Evolutionary conservation across 345 rosid genomes (phyloP).

Genomic region (Boechera stricta): DNA sequence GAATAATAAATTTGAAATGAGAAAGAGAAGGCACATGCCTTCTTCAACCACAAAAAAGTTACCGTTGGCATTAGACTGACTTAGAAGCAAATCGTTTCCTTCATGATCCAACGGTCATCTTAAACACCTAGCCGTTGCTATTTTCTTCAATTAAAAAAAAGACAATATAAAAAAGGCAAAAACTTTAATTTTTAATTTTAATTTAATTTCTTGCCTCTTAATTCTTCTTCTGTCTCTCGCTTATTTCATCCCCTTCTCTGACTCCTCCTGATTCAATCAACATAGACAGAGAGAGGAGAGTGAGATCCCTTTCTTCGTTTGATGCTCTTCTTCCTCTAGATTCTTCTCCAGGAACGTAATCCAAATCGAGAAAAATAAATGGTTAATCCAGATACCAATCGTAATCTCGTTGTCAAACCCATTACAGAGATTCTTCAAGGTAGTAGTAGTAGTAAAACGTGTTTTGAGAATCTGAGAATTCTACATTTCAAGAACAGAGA

Average conservation of each 20-base stretch:
- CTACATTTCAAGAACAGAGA: not conserved
- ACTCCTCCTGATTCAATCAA: conserved; percentile 22
- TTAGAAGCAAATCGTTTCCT: conserved; percentile 42
- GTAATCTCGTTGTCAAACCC: conserved; percentile 46
- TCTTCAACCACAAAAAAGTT: conserved; percentile 35
- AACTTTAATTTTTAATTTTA: not conserved
- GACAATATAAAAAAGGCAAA: not conserved
- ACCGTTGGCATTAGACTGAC: conserved; percentile 41
- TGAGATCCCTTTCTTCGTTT: conserved; percentile 29
- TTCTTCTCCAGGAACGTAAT: not conserved
- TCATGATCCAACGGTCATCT: conserved; percentile 52
- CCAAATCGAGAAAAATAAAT: conserved; percentile 32
- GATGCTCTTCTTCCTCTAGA: conserved; percentile 19
- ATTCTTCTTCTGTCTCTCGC: conserved; percentile 21
- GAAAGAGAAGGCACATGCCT: conserved; percentile 7
- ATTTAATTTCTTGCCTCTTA: not conserved
- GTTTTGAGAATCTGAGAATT: conserved; percentile 23
- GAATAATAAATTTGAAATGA: not conserved
- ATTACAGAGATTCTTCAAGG: conserved; percentile 55
- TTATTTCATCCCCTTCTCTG: conserved; percentile 30
- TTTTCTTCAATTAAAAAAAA: conserved; percentile 11
- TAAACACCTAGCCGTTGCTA: conserved; percentile 47
- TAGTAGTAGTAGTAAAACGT: conserved; percentile 14
- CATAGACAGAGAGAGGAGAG: conserved; percentile 1
- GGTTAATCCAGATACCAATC: conserved; percentile 55